These are phyloP conservation scores for Trichophaea hybrida DNA, from an alignment of 2,329 filamentous ascomycete species.

Conservation along the genomic window DNA sequence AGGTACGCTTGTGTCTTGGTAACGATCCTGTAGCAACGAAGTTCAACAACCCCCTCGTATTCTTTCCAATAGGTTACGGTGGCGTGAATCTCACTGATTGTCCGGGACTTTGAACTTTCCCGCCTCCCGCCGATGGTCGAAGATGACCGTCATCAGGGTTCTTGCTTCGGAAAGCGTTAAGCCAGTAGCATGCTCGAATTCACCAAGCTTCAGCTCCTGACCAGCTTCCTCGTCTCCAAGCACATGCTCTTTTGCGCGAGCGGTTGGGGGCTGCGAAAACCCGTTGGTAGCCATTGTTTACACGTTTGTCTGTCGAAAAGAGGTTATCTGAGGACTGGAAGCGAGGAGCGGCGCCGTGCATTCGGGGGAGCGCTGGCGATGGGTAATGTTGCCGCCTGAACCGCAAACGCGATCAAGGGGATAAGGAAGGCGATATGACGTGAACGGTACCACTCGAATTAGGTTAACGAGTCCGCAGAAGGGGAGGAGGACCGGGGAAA, in stretches of 20 bases:
- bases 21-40: conserved; percentile 47
- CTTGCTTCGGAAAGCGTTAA: conserved; percentile 84
- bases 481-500: too few relatives aligned
- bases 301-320: background rate
- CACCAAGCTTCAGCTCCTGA: conserved; percentile 68
- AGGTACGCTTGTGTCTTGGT: conserved; percentile 84
- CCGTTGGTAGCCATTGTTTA: background rate
- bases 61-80: background rate
- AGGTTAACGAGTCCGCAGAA: too few relatives aligned
- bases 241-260: conserved; percentile 52
- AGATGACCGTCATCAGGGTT: conserved; percentile 78
- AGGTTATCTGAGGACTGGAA: too few relatives aligned
- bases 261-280: conserved; percentile 34
- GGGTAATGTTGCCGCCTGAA: too few relatives aligned
- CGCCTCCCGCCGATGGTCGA: conserved; percentile 63
- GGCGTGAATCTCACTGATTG: conserved; percentile 47
- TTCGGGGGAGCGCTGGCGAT: too few relatives aligned
- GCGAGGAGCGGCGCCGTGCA: too few relatives aligned
- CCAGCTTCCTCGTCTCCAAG: conserved; percentile 80
- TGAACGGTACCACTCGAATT: too few relatives aligned
- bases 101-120: conserved; percentile 63
- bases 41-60: background rate
- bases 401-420: too few relatives aligned
- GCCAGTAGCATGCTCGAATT: conserved; percentile 83
- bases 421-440: too few relatives aligned